Percentiles rank a stretch among this genome's conserved stretches.
Conservation (phyloP, 2,329 filamentous ascomycete genomes). For the Botrytis aclada region DNA sequence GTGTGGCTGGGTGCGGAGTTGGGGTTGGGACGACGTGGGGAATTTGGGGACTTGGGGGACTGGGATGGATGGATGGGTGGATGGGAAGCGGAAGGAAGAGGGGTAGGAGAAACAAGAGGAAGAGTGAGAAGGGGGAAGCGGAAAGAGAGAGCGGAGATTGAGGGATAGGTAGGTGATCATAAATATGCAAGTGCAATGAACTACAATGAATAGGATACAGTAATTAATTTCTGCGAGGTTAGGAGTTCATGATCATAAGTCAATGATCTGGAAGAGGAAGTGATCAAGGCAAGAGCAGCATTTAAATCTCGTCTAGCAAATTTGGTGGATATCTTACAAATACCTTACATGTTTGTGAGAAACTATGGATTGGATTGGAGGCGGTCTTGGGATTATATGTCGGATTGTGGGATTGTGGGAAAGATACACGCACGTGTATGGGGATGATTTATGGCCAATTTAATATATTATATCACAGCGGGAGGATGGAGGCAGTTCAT, state of each 20-base stretch:
- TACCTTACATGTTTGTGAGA: neutral
- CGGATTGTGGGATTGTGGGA: too few species aligned
- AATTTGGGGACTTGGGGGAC: neutral
- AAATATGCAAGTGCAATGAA: neutral
- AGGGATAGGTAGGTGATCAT: neutral
- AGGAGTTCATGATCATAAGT: neutral
- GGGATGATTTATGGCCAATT: too few species aligned
- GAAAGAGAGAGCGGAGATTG: neutral
- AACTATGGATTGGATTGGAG: neutral
- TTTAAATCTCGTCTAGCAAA: neutral
- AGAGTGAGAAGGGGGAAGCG: neutral
- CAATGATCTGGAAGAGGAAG: neutral
- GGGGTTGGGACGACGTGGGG: neutral
- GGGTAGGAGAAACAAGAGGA: fast-evolving
- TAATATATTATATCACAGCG: too few species aligned
- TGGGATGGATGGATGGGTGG: neutral
- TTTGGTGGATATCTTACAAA: neutral
- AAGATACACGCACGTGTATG: too few species aligned
- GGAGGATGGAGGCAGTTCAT: neutral
- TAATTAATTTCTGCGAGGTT: neutral
- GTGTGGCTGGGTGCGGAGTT: neutral
- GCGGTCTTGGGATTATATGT: too few species aligned
- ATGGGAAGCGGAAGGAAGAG: neutral
- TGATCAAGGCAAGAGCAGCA: neutral
- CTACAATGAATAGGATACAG: neutral